A percentile compares a stretch with the other conserved stretches of the same genome.
Evolutionary conservation across 768 basidiomycete genomes (phyloP).

Genomic region (Ephemerocybe angulata): DNA sequence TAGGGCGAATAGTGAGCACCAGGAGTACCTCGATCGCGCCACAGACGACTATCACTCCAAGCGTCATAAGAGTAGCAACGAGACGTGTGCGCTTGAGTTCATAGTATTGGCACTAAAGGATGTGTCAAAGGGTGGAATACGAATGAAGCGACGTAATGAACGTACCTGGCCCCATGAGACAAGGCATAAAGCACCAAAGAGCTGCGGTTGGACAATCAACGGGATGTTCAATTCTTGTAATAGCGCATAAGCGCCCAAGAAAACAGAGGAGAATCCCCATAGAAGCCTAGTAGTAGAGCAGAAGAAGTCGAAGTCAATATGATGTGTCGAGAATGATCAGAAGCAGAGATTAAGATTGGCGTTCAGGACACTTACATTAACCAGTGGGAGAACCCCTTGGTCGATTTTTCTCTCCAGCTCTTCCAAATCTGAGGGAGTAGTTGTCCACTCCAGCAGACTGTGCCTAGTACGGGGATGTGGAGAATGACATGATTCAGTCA

Average conservation of each 20-base stretch:
- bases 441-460: conserved; percentile 64
- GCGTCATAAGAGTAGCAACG: conserved; percentile 32
- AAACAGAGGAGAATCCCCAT: conserved; percentile 58
- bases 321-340: too few relatives aligned
- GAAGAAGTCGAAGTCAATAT: too few relatives aligned
- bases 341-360: too few relatives aligned
- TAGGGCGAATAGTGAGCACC: conserved; percentile 53
- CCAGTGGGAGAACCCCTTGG: conserved; percentile 62
- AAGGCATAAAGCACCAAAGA: conserved; percentile 58
- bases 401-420: conserved; percentile 62
- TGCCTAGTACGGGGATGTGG: conserved; percentile 35
- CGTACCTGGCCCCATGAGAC: conserved; percentile 65
- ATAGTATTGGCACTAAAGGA: conserved; percentile 64
- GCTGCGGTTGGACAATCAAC: conserved; percentile 63
- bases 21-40: conserved; percentile 59
- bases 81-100: conserved; percentile 36
- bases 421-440: conserved; percentile 74
- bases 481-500: background rate
- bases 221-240: conserved; percentile 67
- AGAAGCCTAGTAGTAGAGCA: conserved; percentile 42
- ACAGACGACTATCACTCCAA: conserved; percentile 37
- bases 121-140: too few relatives aligned
- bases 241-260: conserved; percentile 67
- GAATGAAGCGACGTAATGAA: background rate
- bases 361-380: conserved; percentile 61